phyloP scores from a whole-genome alignment of 208 protist genomes.

The Acanthamoeba culbertsoni region DNA sequence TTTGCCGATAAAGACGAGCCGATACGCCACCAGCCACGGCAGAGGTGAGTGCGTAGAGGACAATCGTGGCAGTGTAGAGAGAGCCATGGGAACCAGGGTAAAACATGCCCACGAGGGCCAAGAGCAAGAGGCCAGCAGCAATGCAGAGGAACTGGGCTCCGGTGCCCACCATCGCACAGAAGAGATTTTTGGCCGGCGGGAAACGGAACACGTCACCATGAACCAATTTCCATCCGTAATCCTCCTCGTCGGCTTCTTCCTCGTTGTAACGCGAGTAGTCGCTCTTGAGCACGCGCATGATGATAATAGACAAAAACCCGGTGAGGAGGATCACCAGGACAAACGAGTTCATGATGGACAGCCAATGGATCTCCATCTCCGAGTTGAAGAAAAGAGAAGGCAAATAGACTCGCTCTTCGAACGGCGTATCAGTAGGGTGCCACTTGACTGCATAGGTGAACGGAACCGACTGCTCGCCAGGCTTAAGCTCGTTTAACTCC shows the following conservation, averaged over 20 bases:
- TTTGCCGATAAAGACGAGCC: neutral
- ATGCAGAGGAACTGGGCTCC: constrained; percentile 76
- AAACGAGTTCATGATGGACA: constrained; percentile 92
- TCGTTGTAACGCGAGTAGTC: constrained; percentile 88
- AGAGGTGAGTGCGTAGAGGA: constrained; percentile 87
- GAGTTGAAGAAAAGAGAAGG: constrained; percentile 68
- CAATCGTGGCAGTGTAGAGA: constrained; percentile 82
- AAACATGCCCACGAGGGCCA: constrained; percentile 79
- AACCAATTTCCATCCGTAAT: constrained; percentile 95
- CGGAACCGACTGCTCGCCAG: constrained; percentile 1
- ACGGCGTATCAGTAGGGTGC: constrained; percentile 56
- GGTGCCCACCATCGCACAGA: constrained; percentile 81
- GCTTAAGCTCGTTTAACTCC: neutral
- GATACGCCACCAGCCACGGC: neutral
- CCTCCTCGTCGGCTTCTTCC: constrained; percentile 85
- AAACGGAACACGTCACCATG: constrained; percentile 94
- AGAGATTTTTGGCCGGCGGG: constrained; percentile 74
- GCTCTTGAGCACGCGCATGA: constrained; percentile 87
- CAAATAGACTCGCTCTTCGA: constrained; percentile 47
- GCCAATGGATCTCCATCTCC: constrained; percentile 90
- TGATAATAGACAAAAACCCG: constrained; percentile 90
- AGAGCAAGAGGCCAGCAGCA: constrained; percentile 59
- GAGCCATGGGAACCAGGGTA: constrained; percentile 82
- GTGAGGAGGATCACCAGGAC: constrained; percentile 91
- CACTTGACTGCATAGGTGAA: constrained; percentile 78